Base-by-base conservation (phyloP, 2,329 filamentous ascomycete species). In the Aschersonia sp. region DNA sequence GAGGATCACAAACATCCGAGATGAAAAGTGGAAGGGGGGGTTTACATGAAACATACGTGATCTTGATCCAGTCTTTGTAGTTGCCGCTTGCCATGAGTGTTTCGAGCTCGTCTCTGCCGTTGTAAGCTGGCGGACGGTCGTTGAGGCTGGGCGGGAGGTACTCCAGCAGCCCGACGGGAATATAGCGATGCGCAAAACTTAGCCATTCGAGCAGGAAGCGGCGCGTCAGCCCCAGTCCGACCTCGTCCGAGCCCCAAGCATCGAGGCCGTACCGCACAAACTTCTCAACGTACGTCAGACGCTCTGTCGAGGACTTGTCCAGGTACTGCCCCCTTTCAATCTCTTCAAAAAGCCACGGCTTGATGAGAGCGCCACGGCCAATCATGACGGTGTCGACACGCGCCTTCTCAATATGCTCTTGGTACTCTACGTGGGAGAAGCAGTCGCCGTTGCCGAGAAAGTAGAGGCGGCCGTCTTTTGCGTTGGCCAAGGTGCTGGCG, bases 291-390 rank as follows among this genome's bases (percentile, higher is more conserved):
- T 94, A 88, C 37, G 71, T 68, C 32, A 98, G 76, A 49, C 92
- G 84, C 69, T 98, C 90, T 5, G 81, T 76, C 2, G 90, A 84
- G 4, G 86, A 87, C 66, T 98, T 98, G 71, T 98, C 92, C 40
- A 98, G 77, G 61, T 97, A 95, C 65, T 97, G 92, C 5, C 85
- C 84, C 52, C 81, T 77, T 55, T 86, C 79, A 48, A 98, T 97
- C 66, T 98, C 92, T 65, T 98, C 92, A 60, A 97, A 98, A 52
- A 98, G 73, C 92, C 92, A 98, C 1, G 92, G 92, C 68, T 98
- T 98, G 67, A 97, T 87, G 49, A 98, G 76, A 8, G 92, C 92
- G 48, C 92, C 92, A 51, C 92, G 85, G n/a, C 83, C 92, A 51
- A 97, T 80, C 92, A 98, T 97, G 60, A 95, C 85, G n/a, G 81